phyloP scores from a whole-genome alignment of 306 rosid genomes.

The Morella rubra region DNA sequence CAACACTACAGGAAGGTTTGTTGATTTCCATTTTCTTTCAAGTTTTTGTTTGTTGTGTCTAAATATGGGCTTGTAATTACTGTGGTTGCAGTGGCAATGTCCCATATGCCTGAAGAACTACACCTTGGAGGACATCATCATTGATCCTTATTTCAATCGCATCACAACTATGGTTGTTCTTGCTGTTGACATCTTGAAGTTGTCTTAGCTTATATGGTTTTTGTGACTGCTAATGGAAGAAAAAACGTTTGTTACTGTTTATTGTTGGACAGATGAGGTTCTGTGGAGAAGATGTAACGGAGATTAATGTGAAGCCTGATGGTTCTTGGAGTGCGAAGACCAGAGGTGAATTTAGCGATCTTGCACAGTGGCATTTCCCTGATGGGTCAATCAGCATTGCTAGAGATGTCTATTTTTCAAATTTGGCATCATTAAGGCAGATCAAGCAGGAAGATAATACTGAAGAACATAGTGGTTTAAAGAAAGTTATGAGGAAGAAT shows the following conservation, averaged over 20 bases:
- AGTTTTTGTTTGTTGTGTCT: conserved; percentile 17
- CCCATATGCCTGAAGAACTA: conserved; percentile 92
- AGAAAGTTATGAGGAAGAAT: conserved; percentile 69
- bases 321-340: conserved; percentile 93
- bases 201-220: conserved; percentile 2
- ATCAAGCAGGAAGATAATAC: conserved; percentile 78
- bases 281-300: conserved; percentile 89
- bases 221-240: background rate
- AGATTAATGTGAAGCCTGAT: conserved; percentile 92
- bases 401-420: conserved; percentile 42
- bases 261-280: conserved; percentile 60
- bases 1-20: conserved; percentile 93
- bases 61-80: conserved; percentile 11
- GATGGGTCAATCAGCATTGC: conserved; percentile 52
- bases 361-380: conserved; percentile 80
- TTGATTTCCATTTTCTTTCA: background rate
- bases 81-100: conserved; percentile 96
- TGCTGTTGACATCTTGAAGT: background rate
- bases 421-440: conserved; percentile 52
- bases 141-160: conserved; percentile 93
- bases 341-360: conserved; percentile 64
- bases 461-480: conserved; percentile 62
- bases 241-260: conserved; percentile 24
- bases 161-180: conserved; percentile 67
- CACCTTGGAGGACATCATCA: conserved; percentile 73